Percentiles rank a stretch among this genome's conserved stretches.
These are phyloP conservation scores for Pilasporangium apinafurcum DNA, from an alignment of 352 stramenopile genomes.

Conservation along the genomic window DNA sequence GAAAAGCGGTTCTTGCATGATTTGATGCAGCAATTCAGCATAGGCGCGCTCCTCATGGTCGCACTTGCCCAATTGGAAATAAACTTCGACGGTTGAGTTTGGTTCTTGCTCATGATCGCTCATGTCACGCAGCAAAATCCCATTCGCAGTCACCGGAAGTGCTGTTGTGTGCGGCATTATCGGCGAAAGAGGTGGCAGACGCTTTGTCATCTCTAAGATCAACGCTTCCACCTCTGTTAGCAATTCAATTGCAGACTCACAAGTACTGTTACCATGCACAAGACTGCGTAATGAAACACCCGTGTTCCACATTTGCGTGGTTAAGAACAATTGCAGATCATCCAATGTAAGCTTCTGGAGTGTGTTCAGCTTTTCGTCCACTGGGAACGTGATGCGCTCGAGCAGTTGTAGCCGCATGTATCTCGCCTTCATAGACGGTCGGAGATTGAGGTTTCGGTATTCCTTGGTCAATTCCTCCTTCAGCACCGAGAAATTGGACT, in stretches of 20 bases:
- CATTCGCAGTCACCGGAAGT: conserved; percentile 44
- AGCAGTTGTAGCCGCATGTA: conserved; percentile 71
- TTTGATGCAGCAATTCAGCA: conserved; percentile 57
- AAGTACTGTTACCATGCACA: conserved; percentile 60
- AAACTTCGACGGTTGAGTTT: conserved; percentile 79
- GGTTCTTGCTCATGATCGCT: conserved; percentile 63
- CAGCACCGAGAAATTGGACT: conserved; percentile 32
- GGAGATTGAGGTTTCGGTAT: conserved; percentile 65
- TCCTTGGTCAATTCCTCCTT: conserved; percentile 53
- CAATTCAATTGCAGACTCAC: conserved; percentile 21
- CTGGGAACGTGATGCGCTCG: conserved; percentile 42
- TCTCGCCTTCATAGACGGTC: conserved; percentile 51
- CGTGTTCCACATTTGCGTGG: conserved; percentile 12
- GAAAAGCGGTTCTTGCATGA: conserved; percentile 83
- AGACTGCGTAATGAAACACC: conserved; percentile 23
- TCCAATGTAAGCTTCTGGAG: conserved; percentile 18
- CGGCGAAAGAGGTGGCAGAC: conserved; percentile 14
- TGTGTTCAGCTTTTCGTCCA: conserved; percentile 48
- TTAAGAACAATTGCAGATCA: conserved; percentile 22
- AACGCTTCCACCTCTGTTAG: conserved; percentile 24
- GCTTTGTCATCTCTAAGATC: conserved; percentile 7
- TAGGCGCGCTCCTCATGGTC: conserved; percentile 43
- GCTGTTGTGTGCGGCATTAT: conserved; percentile 35
- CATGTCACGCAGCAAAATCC: conserved; percentile 44
- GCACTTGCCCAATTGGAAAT: conserved; percentile 75